Conservation (phyloP, 148 eudicot species). For the Amaranthus hypochondriacus region DNA sequence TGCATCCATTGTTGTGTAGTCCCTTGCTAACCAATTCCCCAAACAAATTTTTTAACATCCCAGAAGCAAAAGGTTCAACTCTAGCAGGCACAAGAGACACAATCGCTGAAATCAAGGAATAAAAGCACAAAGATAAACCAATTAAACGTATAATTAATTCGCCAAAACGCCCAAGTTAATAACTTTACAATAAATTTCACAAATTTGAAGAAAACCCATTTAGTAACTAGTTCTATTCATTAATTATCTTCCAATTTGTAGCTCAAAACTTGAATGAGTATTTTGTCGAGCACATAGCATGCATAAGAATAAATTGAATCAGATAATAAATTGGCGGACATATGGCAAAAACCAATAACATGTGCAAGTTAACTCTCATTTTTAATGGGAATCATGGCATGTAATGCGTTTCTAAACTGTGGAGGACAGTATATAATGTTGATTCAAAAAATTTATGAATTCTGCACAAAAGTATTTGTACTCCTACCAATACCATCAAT, state of each 20-base stretch:
- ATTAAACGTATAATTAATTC: background rate
- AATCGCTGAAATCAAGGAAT: slow-evolving; percentile 11
- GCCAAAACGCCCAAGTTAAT: background rate
- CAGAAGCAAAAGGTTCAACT: background rate
- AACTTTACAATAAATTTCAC: background rate
- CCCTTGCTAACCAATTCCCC: slow-evolving; percentile 30
- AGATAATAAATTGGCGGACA: no score
- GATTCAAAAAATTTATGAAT: no score
- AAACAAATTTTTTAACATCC: slow-evolving; percentile 43
- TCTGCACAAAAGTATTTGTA: no score
- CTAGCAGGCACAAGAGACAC: slow-evolving; percentile 2
- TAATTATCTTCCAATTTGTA: background rate
- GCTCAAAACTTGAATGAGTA: slow-evolving; percentile 18
- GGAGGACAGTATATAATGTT: no score
- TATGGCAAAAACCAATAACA: no score
- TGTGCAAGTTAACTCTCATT: no score
- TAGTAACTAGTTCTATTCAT: background rate
- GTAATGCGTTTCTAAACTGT: no score
- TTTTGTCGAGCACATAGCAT: slow-evolving; percentile 22
- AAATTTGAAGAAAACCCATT: slow-evolving; percentile 3
- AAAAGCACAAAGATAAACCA: background rate
- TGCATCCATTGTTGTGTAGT: slow-evolving; percentile 26
- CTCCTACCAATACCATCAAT: no score
- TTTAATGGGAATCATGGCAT: no score
- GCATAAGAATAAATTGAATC: background rate